These are phyloP conservation scores for Dalechampia spathulata DNA, from an alignment of 441 rosid genomes.

Conservation along the genomic window DNA sequence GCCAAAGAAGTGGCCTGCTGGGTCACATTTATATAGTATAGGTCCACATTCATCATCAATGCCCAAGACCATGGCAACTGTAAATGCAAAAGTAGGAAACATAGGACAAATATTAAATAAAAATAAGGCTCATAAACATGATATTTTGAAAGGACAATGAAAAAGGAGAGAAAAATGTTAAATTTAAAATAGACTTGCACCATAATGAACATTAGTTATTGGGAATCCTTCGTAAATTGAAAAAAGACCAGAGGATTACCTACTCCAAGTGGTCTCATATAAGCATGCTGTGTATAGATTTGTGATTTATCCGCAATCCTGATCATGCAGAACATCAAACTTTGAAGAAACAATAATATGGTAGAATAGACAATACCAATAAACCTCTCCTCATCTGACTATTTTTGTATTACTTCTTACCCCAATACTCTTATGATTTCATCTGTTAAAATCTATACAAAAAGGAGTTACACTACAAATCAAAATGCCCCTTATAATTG, in stretches of 20 bases:
- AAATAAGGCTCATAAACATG: not conserved
- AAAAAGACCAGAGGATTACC: constrained; percentile 39
- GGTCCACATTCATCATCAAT: constrained; percentile 93
- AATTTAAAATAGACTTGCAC: not conserved
- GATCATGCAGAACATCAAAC: not conserved
- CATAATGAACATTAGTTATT: too few species aligned
- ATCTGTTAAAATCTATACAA: too few species aligned
- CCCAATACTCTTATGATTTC: too few species aligned
- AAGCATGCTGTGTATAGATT: constrained; percentile 97
- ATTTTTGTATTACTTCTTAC: too few species aligned
- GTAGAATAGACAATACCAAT: too few species aligned
- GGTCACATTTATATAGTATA: constrained; percentile 87
- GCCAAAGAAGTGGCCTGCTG: constrained; percentile 98
- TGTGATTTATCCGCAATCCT: constrained; percentile 98
- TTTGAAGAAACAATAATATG: too few species aligned
- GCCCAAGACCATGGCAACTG: constrained; percentile 93
- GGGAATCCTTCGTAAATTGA: too few species aligned
- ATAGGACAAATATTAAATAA: not conserved
- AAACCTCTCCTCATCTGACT: too few species aligned
- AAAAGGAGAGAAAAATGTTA: not conserved
- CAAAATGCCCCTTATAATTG: not conserved
- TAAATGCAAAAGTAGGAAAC: constrained; percentile 4
- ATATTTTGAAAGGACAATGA: not conserved
- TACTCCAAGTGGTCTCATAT: constrained; percentile 99
- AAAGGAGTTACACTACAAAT: too few species aligned